phyloP scores from a whole-genome alignment of 75 land plant species.

The Gnetum montanum region DNA sequence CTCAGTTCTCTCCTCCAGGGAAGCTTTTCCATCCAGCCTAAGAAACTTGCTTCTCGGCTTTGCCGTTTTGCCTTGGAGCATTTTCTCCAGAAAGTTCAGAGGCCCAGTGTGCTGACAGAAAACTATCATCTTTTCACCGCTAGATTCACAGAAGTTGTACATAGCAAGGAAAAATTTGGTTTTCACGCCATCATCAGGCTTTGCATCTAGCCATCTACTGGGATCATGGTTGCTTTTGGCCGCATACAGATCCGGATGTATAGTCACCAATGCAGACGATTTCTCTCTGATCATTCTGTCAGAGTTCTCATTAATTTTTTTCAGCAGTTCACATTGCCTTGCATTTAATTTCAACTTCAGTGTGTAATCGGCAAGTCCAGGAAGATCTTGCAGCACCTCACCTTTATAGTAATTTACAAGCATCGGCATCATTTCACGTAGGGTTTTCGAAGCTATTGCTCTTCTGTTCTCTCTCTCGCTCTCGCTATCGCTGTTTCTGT shows the following conservation, averaged over 20 bases:
- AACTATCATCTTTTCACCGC: slow-evolving; percentile 65
- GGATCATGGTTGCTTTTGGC: neutral
- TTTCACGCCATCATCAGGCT: slow-evolving; percentile 60
- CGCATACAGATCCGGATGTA: slow-evolving; percentile 44
- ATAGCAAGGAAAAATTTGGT: slow-evolving; percentile 64
- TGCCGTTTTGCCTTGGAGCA: slow-evolving; percentile 25
- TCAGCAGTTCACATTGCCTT: slow-evolving; percentile 20
- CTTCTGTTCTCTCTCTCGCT: no score
- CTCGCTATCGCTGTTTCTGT: no score
- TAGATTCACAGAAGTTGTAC: slow-evolving; percentile 29
- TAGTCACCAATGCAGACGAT: slow-evolving; percentile 31
- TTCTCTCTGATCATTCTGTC: slow-evolving; percentile 26
- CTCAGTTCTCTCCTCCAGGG: slow-evolving; percentile 11
- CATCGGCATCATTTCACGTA: neutral
- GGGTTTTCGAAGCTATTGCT: no score
- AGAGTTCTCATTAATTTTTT: slow-evolving; percentile 9
- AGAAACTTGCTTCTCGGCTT: slow-evolving; percentile 60
- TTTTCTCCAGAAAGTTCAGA: slow-evolving; percentile 46
- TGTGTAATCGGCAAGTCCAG: slow-evolving; percentile 73
- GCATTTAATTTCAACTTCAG: slow-evolving; percentile 42
- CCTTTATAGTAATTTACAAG: slow-evolving; percentile 59
- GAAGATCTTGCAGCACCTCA: slow-evolving; percentile 60
- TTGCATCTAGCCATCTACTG: slow-evolving; percentile 6
- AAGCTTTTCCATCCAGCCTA: slow-evolving; percentile 49
- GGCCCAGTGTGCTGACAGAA: slow-evolving; percentile 62